Base-by-base conservation (phyloP, 1,139 yeast genomes). In the Insectozyma bohioensis region DNA sequence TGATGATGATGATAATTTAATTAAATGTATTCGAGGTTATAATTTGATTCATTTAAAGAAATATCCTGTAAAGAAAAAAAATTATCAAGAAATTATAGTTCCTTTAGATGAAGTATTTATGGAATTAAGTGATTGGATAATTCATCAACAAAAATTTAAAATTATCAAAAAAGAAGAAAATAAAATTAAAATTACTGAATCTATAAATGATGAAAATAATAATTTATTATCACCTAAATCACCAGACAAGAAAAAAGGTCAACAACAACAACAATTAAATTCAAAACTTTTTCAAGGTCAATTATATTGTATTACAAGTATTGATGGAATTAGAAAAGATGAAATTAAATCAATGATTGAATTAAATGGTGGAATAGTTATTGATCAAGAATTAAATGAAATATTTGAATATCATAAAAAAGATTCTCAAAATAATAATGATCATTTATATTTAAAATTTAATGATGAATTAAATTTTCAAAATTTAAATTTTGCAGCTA, bases 1-100 rank as follows among this genome's bases (percentile, higher is more conserved):
- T 13, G 33, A 37, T 5, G 47, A 46, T 4, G 34, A 47, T 1
- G 39, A 34, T 13, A 30, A 37, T 10, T 37, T 45, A 0, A 67
- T 79, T 5, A 52, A 61, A 26, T 80, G 86, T 47, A 61, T 78
- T 35, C 56, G 86, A 45, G 87, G 87, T 0, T 80, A 62, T 48
- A 78, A 78, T 49, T 52, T 64, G 3, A 68, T 76, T 2, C 51
- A 62, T 40, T 51, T 72, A 6, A 56, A 51, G 35, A 57, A 56
- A 29, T 37, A 52, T 17, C n/a, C n/a, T n/a, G 43, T 46, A 21
- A 47, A 49, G 12, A 40, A 35, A 20, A 46, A 41, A 39, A 35
- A 33, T 15, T 29, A 23, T n/a, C 30, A 34, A 24, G 26, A 14
- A 7, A 19, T 22, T 16, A 28, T 32, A 5, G 51, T 47, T 1